These are phyloP conservation scores for Pythium insidiosum DNA, from an alignment of 352 stramenopile species.

Conservation along the genomic window DNA sequence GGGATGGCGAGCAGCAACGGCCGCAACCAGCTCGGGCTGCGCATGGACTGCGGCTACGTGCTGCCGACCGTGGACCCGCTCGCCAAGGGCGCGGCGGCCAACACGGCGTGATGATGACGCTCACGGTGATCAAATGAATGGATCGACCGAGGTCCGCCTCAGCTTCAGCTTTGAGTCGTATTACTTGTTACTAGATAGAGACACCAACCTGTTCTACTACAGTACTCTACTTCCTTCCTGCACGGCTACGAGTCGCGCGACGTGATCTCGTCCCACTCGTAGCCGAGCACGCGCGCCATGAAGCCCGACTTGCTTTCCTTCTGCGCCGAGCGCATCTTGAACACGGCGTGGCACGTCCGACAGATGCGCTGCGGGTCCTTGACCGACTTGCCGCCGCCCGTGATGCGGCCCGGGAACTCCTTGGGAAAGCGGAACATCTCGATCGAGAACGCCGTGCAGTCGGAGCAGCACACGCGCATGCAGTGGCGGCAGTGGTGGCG, in stretches of 20 bases:
- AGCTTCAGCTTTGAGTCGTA: no score
- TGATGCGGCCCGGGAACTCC: slow-evolving; percentile 67
- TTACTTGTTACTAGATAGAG: no score
- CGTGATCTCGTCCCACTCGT: slow-evolving; percentile 83
- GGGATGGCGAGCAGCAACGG: slow-evolving; percentile 65
- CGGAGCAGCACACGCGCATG: slow-evolving; percentile 74
- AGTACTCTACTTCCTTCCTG: no score
- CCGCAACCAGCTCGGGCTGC: slow-evolving; percentile 30
- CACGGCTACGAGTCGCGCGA: no score
- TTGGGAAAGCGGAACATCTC: slow-evolving; percentile 82
- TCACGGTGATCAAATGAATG: no score
- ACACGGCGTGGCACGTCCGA: slow-evolving; percentile 75
- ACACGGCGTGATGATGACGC: no score
- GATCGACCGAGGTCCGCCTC: no score
- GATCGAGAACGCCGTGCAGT: slow-evolving; percentile 72
- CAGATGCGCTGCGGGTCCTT: slow-evolving; percentile 81
- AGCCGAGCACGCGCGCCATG: slow-evolving; percentile 71
- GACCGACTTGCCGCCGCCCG: slow-evolving; percentile 47
- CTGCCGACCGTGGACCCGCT: slow-evolving; percentile 29
- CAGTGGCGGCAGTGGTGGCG: slow-evolving; percentile 84
- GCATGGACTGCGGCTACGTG: slow-evolving; percentile 57
- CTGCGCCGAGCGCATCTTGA: slow-evolving; percentile 75
- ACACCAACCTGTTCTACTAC: no score
- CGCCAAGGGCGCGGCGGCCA: slow-evolving; percentile 17
- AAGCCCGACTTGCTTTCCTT: slow-evolving; percentile 83